A percentile compares a stretch with the other conserved stretches of the same genome.
These are phyloP conservation scores for Cucurbita ficifolia DNA, from an alignment of 306 rosid genomes.

Conservation along the genomic window DNA sequence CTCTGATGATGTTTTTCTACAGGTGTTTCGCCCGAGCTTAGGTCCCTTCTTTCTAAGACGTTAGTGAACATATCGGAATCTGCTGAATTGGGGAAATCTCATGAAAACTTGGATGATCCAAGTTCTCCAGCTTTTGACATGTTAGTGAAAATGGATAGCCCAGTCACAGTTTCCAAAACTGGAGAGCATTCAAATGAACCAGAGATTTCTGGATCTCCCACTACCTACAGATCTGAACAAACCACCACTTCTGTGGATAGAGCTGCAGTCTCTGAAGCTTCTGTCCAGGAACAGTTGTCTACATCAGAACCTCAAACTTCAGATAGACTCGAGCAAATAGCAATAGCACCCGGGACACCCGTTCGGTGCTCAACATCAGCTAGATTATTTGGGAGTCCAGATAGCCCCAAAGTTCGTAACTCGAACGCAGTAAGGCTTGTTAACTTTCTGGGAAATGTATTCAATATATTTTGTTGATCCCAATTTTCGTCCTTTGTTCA, in stretches of 20 bases:
- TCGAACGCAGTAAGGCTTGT: conserved; percentile 15
- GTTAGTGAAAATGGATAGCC: neutral
- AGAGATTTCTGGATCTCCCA: conserved; percentile 8
- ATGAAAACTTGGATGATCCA: neutral
- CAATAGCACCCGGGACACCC: conserved; percentile 51
- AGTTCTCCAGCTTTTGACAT: neutral
- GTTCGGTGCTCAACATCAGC: conserved; percentile 16
- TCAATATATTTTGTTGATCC: neutral
- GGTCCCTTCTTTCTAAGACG: conserved; percentile 21
- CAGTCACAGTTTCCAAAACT: neutral
- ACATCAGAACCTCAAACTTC: conserved; percentile 18
- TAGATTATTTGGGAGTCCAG: conserved; percentile 22
- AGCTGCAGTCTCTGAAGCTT: neutral
- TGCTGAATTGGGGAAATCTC: neutral
- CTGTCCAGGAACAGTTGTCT: conserved; percentile 2
- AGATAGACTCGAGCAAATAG: conserved; percentile 14
- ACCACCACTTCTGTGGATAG: neutral
- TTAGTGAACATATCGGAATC: conserved; percentile 19
- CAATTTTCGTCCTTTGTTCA: neutral
- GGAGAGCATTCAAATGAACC: conserved; percentile 15
- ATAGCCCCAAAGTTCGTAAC: conserved; percentile 18
- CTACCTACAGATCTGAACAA: conserved; percentile 9
- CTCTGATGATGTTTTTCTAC: conserved; percentile 11
- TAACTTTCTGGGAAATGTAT: conserved; percentile 14
- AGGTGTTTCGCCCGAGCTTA: conserved; percentile 37